These are phyloP conservation scores for Paramecium biaurelia DNA, from an alignment of 73 alveolate genomes.

Conservation along the genomic window DNA sequence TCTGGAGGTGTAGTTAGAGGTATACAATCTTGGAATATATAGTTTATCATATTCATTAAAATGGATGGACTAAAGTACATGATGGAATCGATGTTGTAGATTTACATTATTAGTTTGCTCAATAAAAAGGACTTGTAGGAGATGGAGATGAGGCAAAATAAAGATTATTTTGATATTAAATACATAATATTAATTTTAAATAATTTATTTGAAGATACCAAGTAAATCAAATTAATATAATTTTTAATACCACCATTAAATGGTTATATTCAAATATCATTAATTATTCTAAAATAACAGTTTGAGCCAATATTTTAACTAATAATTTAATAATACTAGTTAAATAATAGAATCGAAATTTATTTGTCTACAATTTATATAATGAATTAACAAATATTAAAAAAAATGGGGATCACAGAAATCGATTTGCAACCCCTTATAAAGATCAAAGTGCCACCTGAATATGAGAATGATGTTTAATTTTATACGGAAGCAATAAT, in stretches of 20 bases:
- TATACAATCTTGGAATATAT: not conserved
- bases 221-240: too few species aligned
- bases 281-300: not conserved
- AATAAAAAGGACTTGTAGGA: slow-evolving; percentile 87
- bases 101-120: slow-evolving; percentile 82
- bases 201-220: not conserved
- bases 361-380: not conserved
- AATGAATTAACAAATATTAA: not conserved
- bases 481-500: not conserved
- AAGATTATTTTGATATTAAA: slow-evolving; percentile 19
- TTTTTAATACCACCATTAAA: too few species aligned
- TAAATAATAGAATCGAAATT: not conserved
- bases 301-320: not conserved
- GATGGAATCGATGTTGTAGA: slow-evolving; percentile 91
- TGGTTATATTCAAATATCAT: not conserved
- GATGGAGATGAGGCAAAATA: slow-evolving; percentile 78
- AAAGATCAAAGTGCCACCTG: not conserved
- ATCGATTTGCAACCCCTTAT: not conserved
- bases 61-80: slow-evolving; percentile 87
- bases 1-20: slow-evolving; percentile 99
- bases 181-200: not conserved
- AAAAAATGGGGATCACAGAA: not conserved
- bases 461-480: not conserved
- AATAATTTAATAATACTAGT: not conserved
- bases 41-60: slow-evolving; percentile 89